Evolutionary conservation across 129 eudicot genomes (phyloP), one percentile per base, ranked within the genome.

Genomic region (Centella asiatica): DNA sequence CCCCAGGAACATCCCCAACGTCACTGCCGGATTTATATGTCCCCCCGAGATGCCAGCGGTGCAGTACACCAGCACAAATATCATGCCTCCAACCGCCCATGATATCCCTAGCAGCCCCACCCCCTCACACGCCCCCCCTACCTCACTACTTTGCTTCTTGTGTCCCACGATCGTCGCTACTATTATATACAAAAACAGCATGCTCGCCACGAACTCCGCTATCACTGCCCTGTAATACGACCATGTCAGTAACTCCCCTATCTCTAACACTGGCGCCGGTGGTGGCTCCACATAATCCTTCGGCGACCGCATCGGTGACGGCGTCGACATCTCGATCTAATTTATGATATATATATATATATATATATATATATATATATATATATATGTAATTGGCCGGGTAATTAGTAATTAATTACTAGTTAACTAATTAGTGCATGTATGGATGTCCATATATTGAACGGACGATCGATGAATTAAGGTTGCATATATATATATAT

Each of bases 21-120:
- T 56, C 24, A 56, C 62, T 0, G 62, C 62, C 1, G 62, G 62
- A 56, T 56, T 56, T 17, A 56, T 56, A 26, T 56, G 62, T 18
- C 62, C 62, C 0, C 62, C 62, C 18, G 62, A 56, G 8, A 56
- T 56, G 62, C 62, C 62, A 17, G 62, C 62, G 32, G 62, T 56
- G 62, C 62, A 56, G 5, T 56, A 56, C 31, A 56, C 62, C 4
- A 56, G 62, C 42, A 56, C 62, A 36, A 56, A 56, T 24, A 58
- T 58, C 63, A 58, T 58, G 31, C 63, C 63, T 20, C 63, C 63
- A 7, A 58, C 63, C 22, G 45, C 63, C 63, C 63, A 58, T 7
- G 63, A 58, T 33, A 58, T 58, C 22, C 63, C 63, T 12, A 58
- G 63, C 20, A 58, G 63, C 28, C 63, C 63, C 20, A 58, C 63